A percentile compares a stretch with the other conserved stretches of the same genome.
These are phyloP conservation scores for Beta corolliflora DNA, from an alignment of 179 eudicot species.

Conservation along the genomic window DNA sequence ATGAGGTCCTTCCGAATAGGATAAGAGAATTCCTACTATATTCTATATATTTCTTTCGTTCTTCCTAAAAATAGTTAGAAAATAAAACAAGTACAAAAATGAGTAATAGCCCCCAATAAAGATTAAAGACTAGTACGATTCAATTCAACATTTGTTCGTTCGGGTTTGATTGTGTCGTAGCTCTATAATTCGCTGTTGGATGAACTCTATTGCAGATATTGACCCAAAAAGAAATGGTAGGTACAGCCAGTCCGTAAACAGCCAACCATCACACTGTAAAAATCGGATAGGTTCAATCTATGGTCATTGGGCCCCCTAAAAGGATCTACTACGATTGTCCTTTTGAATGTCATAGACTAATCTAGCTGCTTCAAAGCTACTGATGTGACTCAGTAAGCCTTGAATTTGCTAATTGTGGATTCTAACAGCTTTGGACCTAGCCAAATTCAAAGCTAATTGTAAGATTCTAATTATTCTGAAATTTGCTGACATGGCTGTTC, in stretches of 20 bases:
- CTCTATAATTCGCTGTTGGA: too few species aligned
- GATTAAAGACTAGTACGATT: slow-evolving; percentile 9
- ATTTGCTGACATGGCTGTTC: neutral
- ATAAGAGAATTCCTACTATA: too few species aligned
- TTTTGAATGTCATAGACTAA: neutral
- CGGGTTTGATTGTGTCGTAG: slow-evolving; percentile 13
- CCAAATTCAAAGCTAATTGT: neutral
- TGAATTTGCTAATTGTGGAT: too few species aligned
- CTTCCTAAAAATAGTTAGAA: neutral
- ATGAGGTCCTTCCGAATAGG: too few species aligned
- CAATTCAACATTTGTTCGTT: neutral
- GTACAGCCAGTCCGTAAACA: neutral
- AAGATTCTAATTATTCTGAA: neutral
- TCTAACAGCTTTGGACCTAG: too few species aligned
- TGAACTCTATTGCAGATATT: neutral
- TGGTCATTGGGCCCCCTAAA: slow-evolving; percentile 24
- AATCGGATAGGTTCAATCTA: slow-evolving; percentile 12
- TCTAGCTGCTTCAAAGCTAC: neutral
- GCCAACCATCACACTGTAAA: slow-evolving; percentile 9
- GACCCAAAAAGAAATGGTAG: neutral
- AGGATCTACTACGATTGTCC: slow-evolving; percentile 5
- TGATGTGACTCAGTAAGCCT: neutral
- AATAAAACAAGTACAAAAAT: too few species aligned
- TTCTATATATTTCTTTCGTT: neutral
- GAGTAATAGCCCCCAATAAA: neutral